phyloP scores from a whole-genome alignment of 2,329 filamentous ascomycete species.

The Pyrenophora teres region DNA sequence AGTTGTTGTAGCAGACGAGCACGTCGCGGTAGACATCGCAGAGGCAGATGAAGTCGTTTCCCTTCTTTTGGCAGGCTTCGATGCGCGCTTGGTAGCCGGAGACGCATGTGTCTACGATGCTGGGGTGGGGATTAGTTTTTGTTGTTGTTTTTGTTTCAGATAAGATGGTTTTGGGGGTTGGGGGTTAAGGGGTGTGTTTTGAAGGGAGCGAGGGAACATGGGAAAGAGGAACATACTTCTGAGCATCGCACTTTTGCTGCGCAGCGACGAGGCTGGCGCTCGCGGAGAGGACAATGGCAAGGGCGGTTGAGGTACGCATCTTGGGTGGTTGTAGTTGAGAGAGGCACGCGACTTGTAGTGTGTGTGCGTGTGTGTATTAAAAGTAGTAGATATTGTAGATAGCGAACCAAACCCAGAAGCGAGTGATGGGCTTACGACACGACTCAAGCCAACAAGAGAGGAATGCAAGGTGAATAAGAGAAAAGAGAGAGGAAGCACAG shows the following conservation, averaged over 20 bases:
- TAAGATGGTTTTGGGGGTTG: too few relatives aligned
- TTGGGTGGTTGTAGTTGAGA: constrained; percentile 5
- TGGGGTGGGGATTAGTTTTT: constrained; percentile 24
- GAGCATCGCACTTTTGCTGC: constrained; percentile 44
- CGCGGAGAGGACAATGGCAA: constrained; percentile 37
- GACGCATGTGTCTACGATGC: constrained; percentile 59
- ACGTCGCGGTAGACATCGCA: constrained; percentile 61
- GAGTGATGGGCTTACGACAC: too few relatives aligned
- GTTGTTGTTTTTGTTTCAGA: background rate
- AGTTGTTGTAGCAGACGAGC: constrained; percentile 67
- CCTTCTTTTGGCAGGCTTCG: constrained; percentile 46
- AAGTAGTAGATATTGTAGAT: too few relatives aligned
- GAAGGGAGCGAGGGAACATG: too few relatives aligned
- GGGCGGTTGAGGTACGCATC: constrained; percentile 42
- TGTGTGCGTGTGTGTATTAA: too few relatives aligned
- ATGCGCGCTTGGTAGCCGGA: constrained; percentile 49
- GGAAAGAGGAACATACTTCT: constrained; percentile 41
- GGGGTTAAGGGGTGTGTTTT: too few relatives aligned
- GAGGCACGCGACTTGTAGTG: too few relatives aligned
- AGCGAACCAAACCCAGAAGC: too few relatives aligned
- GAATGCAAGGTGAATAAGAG: too few relatives aligned
- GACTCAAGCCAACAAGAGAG: too few relatives aligned
- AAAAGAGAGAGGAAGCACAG: too few relatives aligned
- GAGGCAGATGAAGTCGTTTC: constrained; percentile 61
- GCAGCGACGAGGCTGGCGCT: constrained; percentile 48